A percentile compares a stretch with the other conserved stretches of the same genome.
Conservation (phyloP, 306 rosid genomes). For the Citrullus colocynthis region DNA sequence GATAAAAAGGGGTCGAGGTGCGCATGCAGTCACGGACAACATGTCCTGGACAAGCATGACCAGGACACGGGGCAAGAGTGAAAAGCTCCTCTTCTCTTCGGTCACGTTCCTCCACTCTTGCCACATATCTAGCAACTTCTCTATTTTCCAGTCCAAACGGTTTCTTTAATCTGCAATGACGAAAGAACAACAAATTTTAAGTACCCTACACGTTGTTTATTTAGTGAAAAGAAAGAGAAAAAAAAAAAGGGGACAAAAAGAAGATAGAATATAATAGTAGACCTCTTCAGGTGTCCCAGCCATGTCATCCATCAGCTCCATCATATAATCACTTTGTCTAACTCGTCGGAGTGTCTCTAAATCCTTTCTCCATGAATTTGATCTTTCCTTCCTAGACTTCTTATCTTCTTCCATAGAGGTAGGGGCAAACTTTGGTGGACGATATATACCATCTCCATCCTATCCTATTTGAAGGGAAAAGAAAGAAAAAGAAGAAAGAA, state of each 20-base stretch:
- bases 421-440: slow-evolving; percentile 55
- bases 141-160: slow-evolving; percentile 43
- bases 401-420: slow-evolving; percentile 55
- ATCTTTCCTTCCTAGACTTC: slow-evolving; percentile 41
- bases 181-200: slow-evolving; percentile 14
- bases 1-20: too few relatives aligned
- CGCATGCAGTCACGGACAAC: too few relatives aligned
- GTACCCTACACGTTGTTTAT: slow-evolving; percentile 2
- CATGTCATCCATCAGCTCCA: slow-evolving; percentile 49
- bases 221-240: background rate
- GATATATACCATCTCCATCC: slow-evolving; percentile 41
- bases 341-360: slow-evolving; percentile 46
- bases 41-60: too few relatives aligned
- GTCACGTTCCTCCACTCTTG: slow-evolving; percentile 56
- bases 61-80: slow-evolving; percentile 34
- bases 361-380: slow-evolving; percentile 54
- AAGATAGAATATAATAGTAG: background rate
- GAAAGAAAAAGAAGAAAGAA: slow-evolving; percentile 11
- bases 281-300: slow-evolving; percentile 92
- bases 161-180: slow-evolving; percentile 45
- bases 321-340: slow-evolving; percentile 40
- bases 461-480: slow-evolving; percentile 33
- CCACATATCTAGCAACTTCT: slow-evolving; percentile 44
- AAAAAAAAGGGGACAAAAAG: background rate
- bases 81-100: slow-evolving; percentile 70